Percentiles rank a stretch among this genome's conserved stretches.
Evolutionary conservation across 306 rosid species (phyloP).

Genomic region (Alnus glutinosa): DNA sequence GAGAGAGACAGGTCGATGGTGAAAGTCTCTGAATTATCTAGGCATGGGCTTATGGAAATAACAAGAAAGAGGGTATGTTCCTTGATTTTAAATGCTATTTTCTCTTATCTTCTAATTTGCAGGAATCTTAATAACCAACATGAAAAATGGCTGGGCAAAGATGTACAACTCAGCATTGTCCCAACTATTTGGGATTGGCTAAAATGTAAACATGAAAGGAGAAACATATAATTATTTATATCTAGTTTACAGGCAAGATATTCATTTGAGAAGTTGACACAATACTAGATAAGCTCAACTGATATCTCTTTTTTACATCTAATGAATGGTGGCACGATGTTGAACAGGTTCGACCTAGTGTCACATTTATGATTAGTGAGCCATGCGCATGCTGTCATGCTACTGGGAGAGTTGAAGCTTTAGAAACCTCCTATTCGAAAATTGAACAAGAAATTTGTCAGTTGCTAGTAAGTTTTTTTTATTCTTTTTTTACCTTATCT

Average conservation of each 20-base stretch:
- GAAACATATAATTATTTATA: not conserved
- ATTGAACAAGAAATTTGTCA: slow-evolving; percentile 94
- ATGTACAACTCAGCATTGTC: slow-evolving; percentile 20
- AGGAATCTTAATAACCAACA: slow-evolving; percentile 11
- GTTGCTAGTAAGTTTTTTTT: slow-evolving; percentile 61
- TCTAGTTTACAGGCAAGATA: not conserved
- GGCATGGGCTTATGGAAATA: slow-evolving; percentile 97
- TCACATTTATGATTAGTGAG: slow-evolving; percentile 96
- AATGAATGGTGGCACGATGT: slow-evolving; percentile 29
- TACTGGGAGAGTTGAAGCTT: slow-evolving; percentile 96
- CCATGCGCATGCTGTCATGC: slow-evolving; percentile 93
- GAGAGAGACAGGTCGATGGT: slow-evolving; percentile 89
- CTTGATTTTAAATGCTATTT: slow-evolving; percentile 20
- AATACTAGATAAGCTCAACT: not conserved
- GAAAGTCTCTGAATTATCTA: slow-evolving; percentile 89
- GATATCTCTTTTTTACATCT: not conserved
- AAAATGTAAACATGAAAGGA: slow-evolving; percentile 12
- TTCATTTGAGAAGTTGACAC: not conserved
- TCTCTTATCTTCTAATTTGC: slow-evolving; percentile 15
- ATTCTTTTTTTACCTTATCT: not conserved
- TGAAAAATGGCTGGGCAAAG: slow-evolving; percentile 12
- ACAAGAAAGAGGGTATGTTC: slow-evolving; percentile 88
- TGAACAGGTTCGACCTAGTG: slow-evolving; percentile 95
- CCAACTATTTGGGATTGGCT: slow-evolving; percentile 16
- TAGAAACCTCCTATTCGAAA: slow-evolving; percentile 91